Evolutionary conservation across 495 filamentous ascomycete species (phyloP), one percentile per base, ranked within the genome.

Genomic region (Daldinia decipiens): DNA sequence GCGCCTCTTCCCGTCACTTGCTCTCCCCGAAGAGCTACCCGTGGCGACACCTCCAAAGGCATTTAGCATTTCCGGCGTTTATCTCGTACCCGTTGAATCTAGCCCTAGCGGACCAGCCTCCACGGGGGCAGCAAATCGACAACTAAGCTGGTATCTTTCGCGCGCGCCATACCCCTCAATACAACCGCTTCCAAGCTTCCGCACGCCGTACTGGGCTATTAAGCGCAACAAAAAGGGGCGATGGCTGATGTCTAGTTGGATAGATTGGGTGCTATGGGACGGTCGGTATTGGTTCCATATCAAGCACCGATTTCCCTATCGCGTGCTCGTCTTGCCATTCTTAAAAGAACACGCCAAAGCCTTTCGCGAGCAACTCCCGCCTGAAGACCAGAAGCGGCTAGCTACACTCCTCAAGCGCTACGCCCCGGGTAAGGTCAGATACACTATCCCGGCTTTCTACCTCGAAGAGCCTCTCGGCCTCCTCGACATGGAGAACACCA

Each of bases 221-320:
- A 1, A 15, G 31, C 47, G 43, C 11, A 12, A 56, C 38, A 15
- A 15, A 12, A 43, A 17, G 7, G 43, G 43, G 0, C 19, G 34
- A 0, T 75, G 68, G 73, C 51, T 63, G 7, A 51, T 43, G 62
- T 50, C 54, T 5, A 5, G n/a, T 32, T 74, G 79, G 81, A 76
- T 71, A n/a, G 32, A 64, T 0, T 89, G 84, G 85, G 69, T 70
- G 3, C 81, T 95, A 0, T 97, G 88, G 86, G 95, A 98, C 76
- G 86, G 90, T 9, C 86, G 95, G 8, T 97, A 86, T 81, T 98
- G 95, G 95, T 79, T 97, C 38, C 86, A 89, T 4, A 43, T 93
- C 11, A 68, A 74, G 15, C 82, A 84, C 67, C 75, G 72, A 15
- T 68, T 83, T 0, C 72, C 75, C 1, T 70, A 70, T 61, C 58